Evolutionary conservation across 352 stramenopile genomes (phyloP).

Genomic region (Globisporangium splendens): DNA sequence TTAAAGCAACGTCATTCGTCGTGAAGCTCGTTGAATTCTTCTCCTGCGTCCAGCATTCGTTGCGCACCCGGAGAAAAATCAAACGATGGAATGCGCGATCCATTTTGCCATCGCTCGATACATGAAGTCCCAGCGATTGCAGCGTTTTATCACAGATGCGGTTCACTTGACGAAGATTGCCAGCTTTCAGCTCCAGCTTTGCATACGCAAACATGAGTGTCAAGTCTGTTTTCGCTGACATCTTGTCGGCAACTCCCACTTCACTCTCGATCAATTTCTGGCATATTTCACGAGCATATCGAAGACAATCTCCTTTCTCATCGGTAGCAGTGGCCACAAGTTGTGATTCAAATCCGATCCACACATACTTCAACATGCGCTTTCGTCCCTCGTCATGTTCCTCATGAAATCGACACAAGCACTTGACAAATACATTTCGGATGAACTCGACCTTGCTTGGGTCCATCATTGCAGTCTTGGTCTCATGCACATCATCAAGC

Average conservation of each 20-base stretch:
- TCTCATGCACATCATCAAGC: constrained; percentile 24
- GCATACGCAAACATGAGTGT: constrained; percentile 48
- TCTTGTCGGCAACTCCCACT: neutral
- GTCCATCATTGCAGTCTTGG: constrained; percentile 19
- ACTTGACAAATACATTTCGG: constrained; percentile 30
- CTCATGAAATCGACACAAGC: constrained; percentile 20
- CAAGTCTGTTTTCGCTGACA: constrained; percentile 11
- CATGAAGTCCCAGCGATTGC: constrained; percentile 16
- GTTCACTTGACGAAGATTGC: constrained; percentile 37
- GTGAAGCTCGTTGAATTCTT: neutral
- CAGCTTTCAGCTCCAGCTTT: constrained; percentile 39
- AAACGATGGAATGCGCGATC: constrained; percentile 43
- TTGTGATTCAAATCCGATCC: constrained; percentile 47
- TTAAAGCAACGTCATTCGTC: neutral
- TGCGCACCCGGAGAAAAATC: constrained; percentile 42
- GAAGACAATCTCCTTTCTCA: constrained; percentile 2
- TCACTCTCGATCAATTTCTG: constrained; percentile 21
- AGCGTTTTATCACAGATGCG: constrained; percentile 64
- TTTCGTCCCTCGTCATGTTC: constrained; percentile 3
- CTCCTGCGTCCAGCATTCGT: constrained; percentile 24
- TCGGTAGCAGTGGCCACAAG: constrained; percentile 6
- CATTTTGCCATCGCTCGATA: constrained; percentile 1
- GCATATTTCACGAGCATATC: constrained; percentile 29
- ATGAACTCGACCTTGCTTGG: constrained; percentile 42
- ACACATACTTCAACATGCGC: constrained; percentile 33